Conservation (phyloP, 495 filamentous ascomycete species). For the Penicillium daleae region DNA sequence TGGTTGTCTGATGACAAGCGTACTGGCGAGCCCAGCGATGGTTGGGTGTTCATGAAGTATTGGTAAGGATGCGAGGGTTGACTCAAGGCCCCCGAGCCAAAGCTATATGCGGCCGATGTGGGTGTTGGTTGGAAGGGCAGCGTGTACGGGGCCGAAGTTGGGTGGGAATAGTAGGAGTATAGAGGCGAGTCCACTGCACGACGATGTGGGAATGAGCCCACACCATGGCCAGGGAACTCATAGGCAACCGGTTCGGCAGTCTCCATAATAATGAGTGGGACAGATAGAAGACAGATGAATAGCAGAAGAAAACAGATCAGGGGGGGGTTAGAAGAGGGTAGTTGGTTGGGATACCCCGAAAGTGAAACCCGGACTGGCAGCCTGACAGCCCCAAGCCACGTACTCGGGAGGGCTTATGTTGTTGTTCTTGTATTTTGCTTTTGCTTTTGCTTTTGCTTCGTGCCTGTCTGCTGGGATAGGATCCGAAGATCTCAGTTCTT, state of each 20-base stretch:
- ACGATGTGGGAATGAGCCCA: slow-evolving; percentile 43
- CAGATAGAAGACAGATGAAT: background rate
- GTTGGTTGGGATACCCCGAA: background rate
- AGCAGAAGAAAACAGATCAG: background rate
- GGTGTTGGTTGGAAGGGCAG: slow-evolving; percentile 43
- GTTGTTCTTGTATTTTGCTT: background rate
- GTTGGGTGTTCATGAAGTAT: slow-evolving; percentile 39
- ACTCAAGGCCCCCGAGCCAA: slow-evolving; percentile 30
- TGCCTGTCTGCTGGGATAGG: background rate
- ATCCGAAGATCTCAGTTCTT: background rate
- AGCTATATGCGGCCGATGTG: slow-evolving; percentile 38
- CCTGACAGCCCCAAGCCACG: slow-evolving; percentile 4
- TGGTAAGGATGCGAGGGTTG: slow-evolving; percentile 44
- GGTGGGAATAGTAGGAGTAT: slow-evolving; percentile 46
- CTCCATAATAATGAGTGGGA: slow-evolving; percentile 37
- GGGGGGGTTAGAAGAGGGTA: background rate
- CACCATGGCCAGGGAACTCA: slow-evolving; percentile 45
- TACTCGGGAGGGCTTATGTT: background rate
- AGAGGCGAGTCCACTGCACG: slow-evolving; percentile 43
- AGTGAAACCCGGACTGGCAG: slow-evolving; percentile 2
- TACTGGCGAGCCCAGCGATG: slow-evolving; percentile 31
- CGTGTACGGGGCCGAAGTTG: slow-evolving; percentile 38
- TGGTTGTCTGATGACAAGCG: slow-evolving; percentile 39
- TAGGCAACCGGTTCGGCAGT: slow-evolving; percentile 49
- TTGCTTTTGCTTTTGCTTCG: slow-evolving; percentile 3